Conservation (phyloP, 306 rosid species). For the Pterocarpus macrocarpus region DNA sequence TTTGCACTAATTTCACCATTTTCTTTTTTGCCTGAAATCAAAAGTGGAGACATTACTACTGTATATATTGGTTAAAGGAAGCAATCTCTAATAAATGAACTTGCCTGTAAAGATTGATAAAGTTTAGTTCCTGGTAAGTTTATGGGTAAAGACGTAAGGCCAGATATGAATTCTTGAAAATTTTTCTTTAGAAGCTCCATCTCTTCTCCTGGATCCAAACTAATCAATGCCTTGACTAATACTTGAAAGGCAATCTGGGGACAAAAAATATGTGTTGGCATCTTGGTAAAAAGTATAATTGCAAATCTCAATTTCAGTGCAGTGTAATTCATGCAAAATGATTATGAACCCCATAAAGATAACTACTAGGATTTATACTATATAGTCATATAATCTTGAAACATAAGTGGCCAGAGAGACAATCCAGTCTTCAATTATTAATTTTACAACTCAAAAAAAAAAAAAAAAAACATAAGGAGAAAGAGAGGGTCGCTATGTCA, state of each 20-base stretch:
- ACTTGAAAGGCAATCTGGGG: slow-evolving; percentile 91
- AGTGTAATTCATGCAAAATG: too few species aligned
- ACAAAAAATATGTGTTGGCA: slow-evolving; percentile 52
- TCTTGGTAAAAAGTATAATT: slow-evolving; percentile 57
- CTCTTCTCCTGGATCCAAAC: slow-evolving; percentile 82
- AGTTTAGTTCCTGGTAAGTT: slow-evolving; percentile 91
- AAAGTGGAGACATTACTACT: not conserved
- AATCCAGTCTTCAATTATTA: slow-evolving; percentile 52
- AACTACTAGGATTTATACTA: slow-evolving; percentile 50
- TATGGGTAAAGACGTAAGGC: slow-evolving; percentile 86
- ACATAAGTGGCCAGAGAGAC: slow-evolving; percentile 50
- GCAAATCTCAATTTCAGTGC: slow-evolving; percentile 53
- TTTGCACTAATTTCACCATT: slow-evolving; percentile 77
- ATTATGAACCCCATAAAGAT: slow-evolving; percentile 45
- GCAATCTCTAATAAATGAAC: slow-evolving; percentile 28
- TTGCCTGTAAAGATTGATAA: slow-evolving; percentile 84
- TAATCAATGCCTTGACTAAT: slow-evolving; percentile 86
- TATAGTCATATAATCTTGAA: slow-evolving; percentile 27
- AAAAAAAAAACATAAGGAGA: not conserved
- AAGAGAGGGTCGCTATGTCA: slow-evolving; percentile 34
- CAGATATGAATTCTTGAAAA: slow-evolving; percentile 89
- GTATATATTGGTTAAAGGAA: not conserved
- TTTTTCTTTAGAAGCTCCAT: slow-evolving; percentile 82
- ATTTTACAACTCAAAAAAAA: slow-evolving; percentile 40
- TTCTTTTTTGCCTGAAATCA: slow-evolving; percentile 88